Evolutionary conservation across 768 basidiomycete genomes (phyloP).

Genomic region (Lentinula sp.): DNA sequence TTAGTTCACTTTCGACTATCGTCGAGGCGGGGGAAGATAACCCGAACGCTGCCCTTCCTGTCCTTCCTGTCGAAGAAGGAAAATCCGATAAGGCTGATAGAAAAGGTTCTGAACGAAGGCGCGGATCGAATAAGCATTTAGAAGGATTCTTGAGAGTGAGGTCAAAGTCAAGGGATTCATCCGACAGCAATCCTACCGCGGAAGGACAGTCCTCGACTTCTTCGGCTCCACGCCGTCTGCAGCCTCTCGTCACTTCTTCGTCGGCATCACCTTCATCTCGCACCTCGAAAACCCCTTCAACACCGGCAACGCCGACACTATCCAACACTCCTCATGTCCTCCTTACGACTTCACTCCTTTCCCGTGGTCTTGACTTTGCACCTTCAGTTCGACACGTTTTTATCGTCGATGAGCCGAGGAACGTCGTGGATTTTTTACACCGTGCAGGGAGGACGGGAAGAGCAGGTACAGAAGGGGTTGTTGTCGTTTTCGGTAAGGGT

Average conservation of each 20-base stretch:
- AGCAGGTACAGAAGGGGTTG: slow-evolving; percentile 64
- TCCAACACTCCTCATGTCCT: slow-evolving; percentile 54
- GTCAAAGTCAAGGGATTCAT: neutral
- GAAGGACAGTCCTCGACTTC: slow-evolving; percentile 2
- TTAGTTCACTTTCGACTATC: slow-evolving; percentile 12
- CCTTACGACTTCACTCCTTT: slow-evolving; percentile 86
- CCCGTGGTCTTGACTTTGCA: slow-evolving; percentile 85
- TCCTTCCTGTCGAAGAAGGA: neutral
- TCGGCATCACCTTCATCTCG: slow-evolving; percentile 4
- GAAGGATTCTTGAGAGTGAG: slow-evolving; percentile 52
- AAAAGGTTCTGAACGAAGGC: slow-evolving; percentile 28
- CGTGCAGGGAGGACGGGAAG: slow-evolving; percentile 81
- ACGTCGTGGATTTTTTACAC: slow-evolving; percentile 89
- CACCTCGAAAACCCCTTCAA: slow-evolving; percentile 8
- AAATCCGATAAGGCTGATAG: neutral
- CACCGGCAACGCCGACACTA: slow-evolving; percentile 12
- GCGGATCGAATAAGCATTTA: slow-evolving; percentile 74
- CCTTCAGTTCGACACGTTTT: slow-evolving; percentile 76
- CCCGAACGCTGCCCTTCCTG: neutral
- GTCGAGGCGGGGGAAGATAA: neutral
- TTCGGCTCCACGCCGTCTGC: slow-evolving; percentile 2
- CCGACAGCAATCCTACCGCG: neutral
- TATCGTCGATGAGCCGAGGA: slow-evolving; percentile 82
- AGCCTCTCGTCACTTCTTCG: neutral
- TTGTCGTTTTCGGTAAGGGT: slow-evolving; percentile 72